Percentiles rank a stretch among this genome's conserved stretches.
phyloP scores from a whole-genome alignment of 306 rosid species.

The Trifolium pratense region DNA sequence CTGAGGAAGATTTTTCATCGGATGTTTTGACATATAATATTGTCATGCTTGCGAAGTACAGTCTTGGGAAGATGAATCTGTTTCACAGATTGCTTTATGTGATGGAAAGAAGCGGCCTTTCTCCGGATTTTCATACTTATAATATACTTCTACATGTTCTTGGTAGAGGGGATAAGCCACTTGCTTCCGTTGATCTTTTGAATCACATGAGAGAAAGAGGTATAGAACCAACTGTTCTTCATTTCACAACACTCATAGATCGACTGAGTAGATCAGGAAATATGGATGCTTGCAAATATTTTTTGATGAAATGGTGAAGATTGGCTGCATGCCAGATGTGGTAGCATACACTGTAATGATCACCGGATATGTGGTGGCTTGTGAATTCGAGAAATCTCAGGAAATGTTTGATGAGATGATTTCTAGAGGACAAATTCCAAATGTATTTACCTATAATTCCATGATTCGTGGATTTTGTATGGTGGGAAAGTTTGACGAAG shows the following conservation, averaged over 20 bases:
- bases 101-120: conserved; percentile 73
- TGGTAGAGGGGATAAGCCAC: conserved; percentile 80
- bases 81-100: conserved; percentile 73
- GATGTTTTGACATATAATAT: conserved; percentile 79
- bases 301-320: conserved; percentile 69
- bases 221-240: conserved; percentile 71
- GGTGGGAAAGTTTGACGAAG: conserved; percentile 76
- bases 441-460: conserved; percentile 91
- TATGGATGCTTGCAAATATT: conserved; percentile 75
- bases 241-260: conserved; percentile 90
- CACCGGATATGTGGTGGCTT: conserved; percentile 76
- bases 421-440: conserved; percentile 71
- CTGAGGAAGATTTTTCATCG: conserved; percentile 57
- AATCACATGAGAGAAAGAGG: conserved; percentile 83
- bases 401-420: conserved; percentile 76
- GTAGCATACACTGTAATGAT: conserved; percentile 90
- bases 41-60: conserved; percentile 71
- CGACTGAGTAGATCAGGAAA: conserved; percentile 92
- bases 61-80: conserved; percentile 81
- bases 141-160: conserved; percentile 85
- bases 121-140: conserved; percentile 86
- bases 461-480: conserved; percentile 83
- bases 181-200: conserved; percentile 77
- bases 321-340: conserved; percentile 75
- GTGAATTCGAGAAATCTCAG: conserved; percentile 73